Evolutionary conservation across 176 grass and related monocot species (phyloP).

Genomic region (Rhynchospora pubera): DNA sequence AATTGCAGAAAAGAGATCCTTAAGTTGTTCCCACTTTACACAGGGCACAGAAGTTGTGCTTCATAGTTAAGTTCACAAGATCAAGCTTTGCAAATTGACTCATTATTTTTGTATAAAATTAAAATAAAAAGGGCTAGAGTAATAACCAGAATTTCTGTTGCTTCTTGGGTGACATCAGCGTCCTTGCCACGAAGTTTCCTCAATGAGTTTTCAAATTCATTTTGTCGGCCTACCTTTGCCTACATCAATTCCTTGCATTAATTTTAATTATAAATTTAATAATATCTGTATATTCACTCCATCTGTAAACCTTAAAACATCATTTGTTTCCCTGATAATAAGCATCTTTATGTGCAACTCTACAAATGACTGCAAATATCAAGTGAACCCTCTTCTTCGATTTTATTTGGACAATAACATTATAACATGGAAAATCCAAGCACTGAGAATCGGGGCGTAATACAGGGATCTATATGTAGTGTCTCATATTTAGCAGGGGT

Average conservation of each 20-base stretch:
- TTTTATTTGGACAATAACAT: not conserved
- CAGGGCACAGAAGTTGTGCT: not conserved
- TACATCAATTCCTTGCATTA: constrained; percentile 13
- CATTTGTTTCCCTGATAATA: not conserved
- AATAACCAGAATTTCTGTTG: constrained; percentile 40
- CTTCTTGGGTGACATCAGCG: constrained; percentile 35
- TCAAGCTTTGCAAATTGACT: not conserved
- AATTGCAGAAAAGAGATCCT: not conserved
- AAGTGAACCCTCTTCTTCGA: not conserved
- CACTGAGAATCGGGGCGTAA: no score
- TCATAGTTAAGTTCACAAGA: not conserved
- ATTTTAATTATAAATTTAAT: not conserved
- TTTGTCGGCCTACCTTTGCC: constrained; percentile 43
- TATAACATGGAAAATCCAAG: not conserved
- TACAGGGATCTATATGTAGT: no score
- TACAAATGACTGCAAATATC: not conserved
- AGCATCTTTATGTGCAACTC: not conserved
- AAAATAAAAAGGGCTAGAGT: not conserved
- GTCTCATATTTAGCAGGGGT: no score
- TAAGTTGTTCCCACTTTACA: not conserved
- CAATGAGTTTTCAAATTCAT: constrained; percentile 41
- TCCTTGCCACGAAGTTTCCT: constrained; percentile 33
- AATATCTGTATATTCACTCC: no score
- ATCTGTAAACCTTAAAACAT: no score
- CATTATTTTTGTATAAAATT: not conserved